Conservation (phyloP, 2,329 filamentous ascomycete species). For the Sclerotinia minor region DNA sequence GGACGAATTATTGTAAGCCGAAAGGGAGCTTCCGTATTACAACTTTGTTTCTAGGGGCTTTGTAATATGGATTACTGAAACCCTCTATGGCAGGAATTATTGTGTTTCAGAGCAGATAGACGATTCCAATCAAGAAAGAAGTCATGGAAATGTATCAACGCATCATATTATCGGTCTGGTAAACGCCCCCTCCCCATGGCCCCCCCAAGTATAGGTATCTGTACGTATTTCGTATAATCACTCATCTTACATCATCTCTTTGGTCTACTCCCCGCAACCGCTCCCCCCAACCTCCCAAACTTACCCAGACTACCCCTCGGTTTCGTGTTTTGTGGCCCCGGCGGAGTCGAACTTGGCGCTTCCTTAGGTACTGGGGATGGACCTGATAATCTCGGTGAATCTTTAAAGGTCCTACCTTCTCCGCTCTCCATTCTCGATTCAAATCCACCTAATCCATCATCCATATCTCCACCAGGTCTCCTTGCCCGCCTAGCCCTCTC, state of each 20-base stretch:
- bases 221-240: background rate
- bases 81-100: background rate
- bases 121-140: background rate
- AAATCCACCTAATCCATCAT: conserved; percentile 53
- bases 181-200: background rate
- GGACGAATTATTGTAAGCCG: background rate
- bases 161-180: background rate
- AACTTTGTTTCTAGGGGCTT: background rate
- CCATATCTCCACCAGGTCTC: conserved; percentile 50
- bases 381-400: conserved; percentile 40
- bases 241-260: conserved; percentile 49
- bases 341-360: conserved; percentile 44
- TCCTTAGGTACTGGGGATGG: conserved; percentile 52
- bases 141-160: background rate
- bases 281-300: conserved; percentile 70
- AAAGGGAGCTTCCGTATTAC: background rate
- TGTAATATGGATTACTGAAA: background rate
- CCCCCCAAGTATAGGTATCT: background rate
- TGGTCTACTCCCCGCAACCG: conserved; percentile 55
- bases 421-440: conserved; percentile 43
- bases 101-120: background rate
- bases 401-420: conserved; percentile 44
- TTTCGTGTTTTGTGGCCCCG: conserved; percentile 51
- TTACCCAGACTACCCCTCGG: conserved; percentile 64
- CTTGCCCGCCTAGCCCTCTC: conserved; percentile 77